A percentile compares a stretch with the other conserved stretches of the same genome.
phyloP scores from a whole-genome alignment of 768 basidiomycete genomes.

The Dacryopinax primogenitus region DNA sequence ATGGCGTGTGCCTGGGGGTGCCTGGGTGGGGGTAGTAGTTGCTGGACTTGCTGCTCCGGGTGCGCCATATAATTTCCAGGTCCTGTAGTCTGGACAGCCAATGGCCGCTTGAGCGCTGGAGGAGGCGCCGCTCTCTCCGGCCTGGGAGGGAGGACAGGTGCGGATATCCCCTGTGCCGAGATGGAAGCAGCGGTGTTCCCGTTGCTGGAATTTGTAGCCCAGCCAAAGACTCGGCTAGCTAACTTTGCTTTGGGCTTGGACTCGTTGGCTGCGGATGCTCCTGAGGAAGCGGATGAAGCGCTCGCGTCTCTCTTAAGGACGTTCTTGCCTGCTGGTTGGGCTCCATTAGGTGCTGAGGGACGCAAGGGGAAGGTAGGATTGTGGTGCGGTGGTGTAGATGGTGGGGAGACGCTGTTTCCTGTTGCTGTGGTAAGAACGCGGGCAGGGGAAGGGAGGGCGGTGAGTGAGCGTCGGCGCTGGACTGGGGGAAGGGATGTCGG shows the following conservation, averaged over 20 bases:
- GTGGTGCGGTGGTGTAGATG: conserved; percentile 3
- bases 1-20: no score
- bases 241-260: background rate
- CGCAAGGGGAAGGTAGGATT: conserved; percentile 10
- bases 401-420: background rate
- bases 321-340: background rate
- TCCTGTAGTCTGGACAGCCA: background rate
- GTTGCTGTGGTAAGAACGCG: background rate
- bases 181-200: background rate
- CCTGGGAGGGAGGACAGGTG: background rate
- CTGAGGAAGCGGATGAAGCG: background rate
- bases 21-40: background rate
- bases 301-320: background rate
- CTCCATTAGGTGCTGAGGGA: background rate
- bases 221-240: background rate
- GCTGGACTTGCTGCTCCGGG: background rate
- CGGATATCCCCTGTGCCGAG: background rate
- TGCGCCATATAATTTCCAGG: no score
- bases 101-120: background rate
- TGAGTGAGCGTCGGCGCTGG: background rate
- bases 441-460: background rate
- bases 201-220: no score
- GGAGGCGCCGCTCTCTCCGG: background rate
- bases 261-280: background rate
- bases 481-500: background rate